These are phyloP conservation scores for Neckera pumila DNA, from an alignment of 225 moss, liverwort and hornwort species.

Conservation along the genomic window DNA sequence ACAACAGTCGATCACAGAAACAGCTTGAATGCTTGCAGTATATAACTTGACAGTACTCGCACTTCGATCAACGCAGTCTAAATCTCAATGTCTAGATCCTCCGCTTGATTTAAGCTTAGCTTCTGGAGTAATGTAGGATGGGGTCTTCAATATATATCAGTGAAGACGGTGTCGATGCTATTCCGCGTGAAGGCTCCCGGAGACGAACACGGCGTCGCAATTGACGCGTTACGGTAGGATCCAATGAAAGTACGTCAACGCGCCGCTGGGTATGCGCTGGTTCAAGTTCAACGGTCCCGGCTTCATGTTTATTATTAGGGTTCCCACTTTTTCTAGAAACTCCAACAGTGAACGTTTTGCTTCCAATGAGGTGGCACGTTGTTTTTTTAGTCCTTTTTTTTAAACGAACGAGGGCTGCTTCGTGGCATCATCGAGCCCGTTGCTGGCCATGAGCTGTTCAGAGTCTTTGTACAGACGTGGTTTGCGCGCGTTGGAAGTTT, in stretches of 20 bases:
- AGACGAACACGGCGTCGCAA: background rate
- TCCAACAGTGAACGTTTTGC: no score
- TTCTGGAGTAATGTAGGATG: accelerated
- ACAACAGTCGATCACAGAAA: background rate
- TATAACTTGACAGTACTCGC: background rate
- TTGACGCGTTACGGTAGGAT: background rate
- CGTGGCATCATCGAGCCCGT: background rate
- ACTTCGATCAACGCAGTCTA: background rate
- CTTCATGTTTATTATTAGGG: background rate
- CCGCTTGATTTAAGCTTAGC: background rate
- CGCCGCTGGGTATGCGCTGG: no score
- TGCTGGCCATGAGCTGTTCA: background rate
- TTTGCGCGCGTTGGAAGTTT: background rate
- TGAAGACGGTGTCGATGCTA: background rate
- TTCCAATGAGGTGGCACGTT: background rate
- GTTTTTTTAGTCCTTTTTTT: background rate
- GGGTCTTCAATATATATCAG: background rate
- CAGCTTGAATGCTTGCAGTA: background rate
- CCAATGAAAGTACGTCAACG: background rate
- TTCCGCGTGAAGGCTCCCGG: background rate
- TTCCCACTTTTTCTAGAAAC: background rate
- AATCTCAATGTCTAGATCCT: background rate
- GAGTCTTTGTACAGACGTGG: background rate
- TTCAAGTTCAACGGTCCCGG: background rate
- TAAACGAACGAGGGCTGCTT: background rate